A percentile compares a stretch with the other conserved stretches of the same genome.
Evolutionary conservation across 441 rosid species (phyloP).

Genomic region (Arabidopsis lyrata): DNA sequence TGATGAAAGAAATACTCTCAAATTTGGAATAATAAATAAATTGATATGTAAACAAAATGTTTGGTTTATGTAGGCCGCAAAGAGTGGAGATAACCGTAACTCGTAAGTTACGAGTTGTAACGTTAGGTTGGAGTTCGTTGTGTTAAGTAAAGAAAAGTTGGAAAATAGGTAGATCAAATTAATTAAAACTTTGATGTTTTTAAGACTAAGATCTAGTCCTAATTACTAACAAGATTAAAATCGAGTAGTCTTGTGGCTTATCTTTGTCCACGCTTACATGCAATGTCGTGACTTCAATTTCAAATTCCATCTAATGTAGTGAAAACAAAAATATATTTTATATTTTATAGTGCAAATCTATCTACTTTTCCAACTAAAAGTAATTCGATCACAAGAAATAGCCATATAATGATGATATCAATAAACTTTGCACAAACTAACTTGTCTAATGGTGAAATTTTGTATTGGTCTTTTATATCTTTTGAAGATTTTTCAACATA

Average conservation of each 20-base stretch:
- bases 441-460: too few relatives aligned
- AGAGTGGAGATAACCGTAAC: not conserved
- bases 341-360: too few relatives aligned
- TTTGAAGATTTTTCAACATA: too few relatives aligned
- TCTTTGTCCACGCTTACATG: not conserved
- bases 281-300: not conserved
- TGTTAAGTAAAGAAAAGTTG: constrained; percentile 15
- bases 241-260: not conserved
- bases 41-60: not conserved
- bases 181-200: not conserved
- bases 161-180: constrained; percentile 6
- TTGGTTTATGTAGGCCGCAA: not conserved
- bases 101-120: too few relatives aligned
- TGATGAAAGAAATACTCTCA: not conserved
- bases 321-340: too few relatives aligned
- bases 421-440: too few relatives aligned
- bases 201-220: not conserved
- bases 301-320: not conserved
- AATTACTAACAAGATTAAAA: not conserved
- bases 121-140: constrained; percentile 11
- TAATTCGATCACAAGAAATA: too few relatives aligned
- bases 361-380: too few relatives aligned
- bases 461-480: too few relatives aligned
- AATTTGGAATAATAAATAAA: too few relatives aligned
- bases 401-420: too few relatives aligned